Base-by-base conservation (phyloP, 2,329 filamentous ascomycete genomes). In the Sporothrix pseudoabietina region DNA sequence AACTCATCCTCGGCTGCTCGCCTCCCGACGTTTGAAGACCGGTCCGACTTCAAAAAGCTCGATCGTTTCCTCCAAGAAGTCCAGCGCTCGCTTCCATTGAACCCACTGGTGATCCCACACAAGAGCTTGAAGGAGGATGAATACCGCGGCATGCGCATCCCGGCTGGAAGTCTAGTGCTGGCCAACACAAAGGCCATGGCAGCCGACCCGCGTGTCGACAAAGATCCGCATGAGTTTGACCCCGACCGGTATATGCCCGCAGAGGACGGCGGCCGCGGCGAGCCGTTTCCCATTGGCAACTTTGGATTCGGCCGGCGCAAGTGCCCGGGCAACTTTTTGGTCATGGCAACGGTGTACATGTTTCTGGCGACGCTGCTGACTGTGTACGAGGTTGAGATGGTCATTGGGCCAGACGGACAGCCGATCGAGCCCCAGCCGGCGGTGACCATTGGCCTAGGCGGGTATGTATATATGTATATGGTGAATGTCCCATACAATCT, bases 101-200 rank as follows among this genome's bases (percentile, higher is more conserved):
- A 82, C 14, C 84, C 85, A 0, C 78, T 87, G 1, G 86, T 84
- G 2, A 85, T 90, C 49, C 88, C 88, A 1, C 88, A 90, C 78
- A 83, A 81, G 61, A 82, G 86, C 16, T 81, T 85, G 1, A 79
- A 85, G 65, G 87, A 90, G 68, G 88, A 90, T 72, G 80, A 84
- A 12, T 90, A 89, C 77, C 81, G 86, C 26, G 87, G 84, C 47
- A 86, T 87, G 79, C 83, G 84, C 73, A 88, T 90, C 69, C 87
- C 87, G 10, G 85, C 84, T n/a, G 88, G 87, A 2, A 82, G 82
- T 5, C 78, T 83, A 22, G 78, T 85, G 6, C 81, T 82, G 71
- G 81, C 82, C 41, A 86, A 85, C 71, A 78, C 81, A n/a, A 78
- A 80, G 14, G 83, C 83, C 69, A 87, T 85, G 82, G 83, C 81